These are phyloP conservation scores for Cordyceps fumosorosea DNA, from an alignment of 2,329 filamentous ascomycete species.

Conservation along the genomic window DNA sequence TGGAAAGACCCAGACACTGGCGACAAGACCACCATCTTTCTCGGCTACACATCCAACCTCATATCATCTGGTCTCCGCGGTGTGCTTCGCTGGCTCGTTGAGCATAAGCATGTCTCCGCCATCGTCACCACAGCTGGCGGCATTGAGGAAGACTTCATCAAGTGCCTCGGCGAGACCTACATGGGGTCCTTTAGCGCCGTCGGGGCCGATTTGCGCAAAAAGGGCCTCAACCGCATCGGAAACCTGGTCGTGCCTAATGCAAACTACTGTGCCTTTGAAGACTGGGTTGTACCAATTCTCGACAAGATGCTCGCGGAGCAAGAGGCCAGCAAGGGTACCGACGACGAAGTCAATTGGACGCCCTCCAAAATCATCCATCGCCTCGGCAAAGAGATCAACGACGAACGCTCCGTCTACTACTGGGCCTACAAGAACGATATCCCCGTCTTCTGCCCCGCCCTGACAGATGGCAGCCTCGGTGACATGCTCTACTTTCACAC, in stretches of 20 bases:
- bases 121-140: constrained; percentile 95
- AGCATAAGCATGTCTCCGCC: constrained; percentile 86
- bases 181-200: constrained; percentile 75
- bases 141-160: constrained; percentile 96
- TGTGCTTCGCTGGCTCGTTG: constrained; percentile 83
- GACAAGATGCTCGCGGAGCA: constrained; percentile 92
- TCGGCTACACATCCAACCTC: constrained; percentile 95
- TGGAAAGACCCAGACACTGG: constrained; percentile 77
- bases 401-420: constrained; percentile 88
- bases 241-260: constrained; percentile 93
- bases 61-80: constrained; percentile 94
- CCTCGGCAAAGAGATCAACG: constrained; percentile 87
- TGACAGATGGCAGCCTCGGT: constrained; percentile 90
- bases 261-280: constrained; percentile 94
- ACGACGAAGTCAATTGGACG: constrained; percentile 78
- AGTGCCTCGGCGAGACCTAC: constrained; percentile 92
- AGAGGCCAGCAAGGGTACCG: constrained; percentile 65
- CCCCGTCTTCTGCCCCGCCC: constrained; percentile 90
- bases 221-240: constrained; percentile 91
- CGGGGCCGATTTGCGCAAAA: constrained; percentile 70
- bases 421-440: constrained; percentile 98
- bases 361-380: constrained; percentile 87
- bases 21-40: constrained; percentile 83
- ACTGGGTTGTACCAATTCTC: constrained; percentile 95
- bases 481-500: constrained; percentile 99